Base-by-base conservation (phyloP, 2,329 filamentous ascomycete genomes). In the Leptodontidium sp. region DNA sequence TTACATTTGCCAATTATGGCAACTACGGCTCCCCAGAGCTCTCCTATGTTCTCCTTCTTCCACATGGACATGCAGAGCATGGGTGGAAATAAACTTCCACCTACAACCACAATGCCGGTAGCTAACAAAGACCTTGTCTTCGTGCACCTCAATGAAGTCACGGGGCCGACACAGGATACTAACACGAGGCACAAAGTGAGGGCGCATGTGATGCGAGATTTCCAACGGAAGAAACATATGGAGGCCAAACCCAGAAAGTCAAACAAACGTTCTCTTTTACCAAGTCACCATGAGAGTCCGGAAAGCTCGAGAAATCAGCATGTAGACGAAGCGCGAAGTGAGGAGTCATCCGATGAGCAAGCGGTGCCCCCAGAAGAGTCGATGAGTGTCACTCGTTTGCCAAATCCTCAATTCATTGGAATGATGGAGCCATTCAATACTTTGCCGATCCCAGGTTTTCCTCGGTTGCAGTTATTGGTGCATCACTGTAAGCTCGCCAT, bases 131-230 rank as follows among this genome's bases (percentile, higher is more conserved):
- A 29, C 15, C 57, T 59, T 11, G 38, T 59, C 26, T 59, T 59
- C 8, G 57, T 59, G 14, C 57, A 59, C 11, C 57, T 59, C 1
- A 59, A 59, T 26, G 57, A 59, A 29, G 21, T 59, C 38, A 59
- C 57, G 4, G 57, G 57, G 8, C 57, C 57, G 11, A 59, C n/a
- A 26, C 57, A 59, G 38, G 57, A 59, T 45, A 59, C 12, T 4
- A 14, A 40, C 12, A 43, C 57, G 3, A 59, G 57, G 21, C 57
- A 43, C 12, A 43, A 24, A 59, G 57, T 59, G 7, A 59, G 57
- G 12, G 35, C 35, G 1, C 57, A 59, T 59, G 57, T 59, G n/a
- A 59, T 59, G 57, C n/a, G 57, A 7, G 57, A 59, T 45, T 59
- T 43, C 7, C 57, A 59, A 24, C 35, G 57, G 35, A 59, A 59